Conservation (phyloP, 2,329 filamentous ascomycete species). For the Botrytis aclada region DNA sequence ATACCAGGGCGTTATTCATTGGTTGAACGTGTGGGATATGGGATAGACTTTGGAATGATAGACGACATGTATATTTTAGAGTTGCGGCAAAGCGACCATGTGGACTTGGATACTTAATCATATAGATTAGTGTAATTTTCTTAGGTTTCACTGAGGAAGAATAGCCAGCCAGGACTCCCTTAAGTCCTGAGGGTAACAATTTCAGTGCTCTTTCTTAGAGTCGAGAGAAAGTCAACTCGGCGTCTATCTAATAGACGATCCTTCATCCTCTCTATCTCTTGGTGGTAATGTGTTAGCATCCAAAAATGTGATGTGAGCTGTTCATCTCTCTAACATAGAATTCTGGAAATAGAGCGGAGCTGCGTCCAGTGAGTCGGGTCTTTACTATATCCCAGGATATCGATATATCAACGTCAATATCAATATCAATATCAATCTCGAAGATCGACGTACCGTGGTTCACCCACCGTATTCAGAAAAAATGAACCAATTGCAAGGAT, state of each 20-base stretch:
- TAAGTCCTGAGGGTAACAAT: not conserved
- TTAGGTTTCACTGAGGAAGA: not conserved
- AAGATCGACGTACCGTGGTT: not conserved
- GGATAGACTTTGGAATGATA: not conserved
- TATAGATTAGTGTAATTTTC: not conserved
- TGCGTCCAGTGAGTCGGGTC: not conserved
- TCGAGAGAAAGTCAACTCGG: not conserved
- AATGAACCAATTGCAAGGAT: not conserved
- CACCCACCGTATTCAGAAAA: not conserved
- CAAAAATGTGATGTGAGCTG: not conserved
- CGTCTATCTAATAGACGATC: not conserved
- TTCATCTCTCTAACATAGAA: not conserved
- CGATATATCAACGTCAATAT: not conserved
- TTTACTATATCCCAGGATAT: not conserved
- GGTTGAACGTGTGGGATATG: not conserved
- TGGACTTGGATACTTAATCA: too few relatives aligned
- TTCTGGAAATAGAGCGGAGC: not conserved
- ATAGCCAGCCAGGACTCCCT: not conserved
- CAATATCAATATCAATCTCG: not conserved
- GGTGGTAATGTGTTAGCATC: not conserved
- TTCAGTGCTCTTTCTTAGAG: not conserved
- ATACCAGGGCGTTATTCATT: constrained; percentile 5
- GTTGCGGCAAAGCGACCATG: not conserved
- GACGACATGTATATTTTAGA: not conserved
- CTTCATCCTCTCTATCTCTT: not conserved